Evolutionary conservation across 192 early-diverging fungal genomes (phyloP).

Genomic region (Pilobolus umbonatus): DNA sequence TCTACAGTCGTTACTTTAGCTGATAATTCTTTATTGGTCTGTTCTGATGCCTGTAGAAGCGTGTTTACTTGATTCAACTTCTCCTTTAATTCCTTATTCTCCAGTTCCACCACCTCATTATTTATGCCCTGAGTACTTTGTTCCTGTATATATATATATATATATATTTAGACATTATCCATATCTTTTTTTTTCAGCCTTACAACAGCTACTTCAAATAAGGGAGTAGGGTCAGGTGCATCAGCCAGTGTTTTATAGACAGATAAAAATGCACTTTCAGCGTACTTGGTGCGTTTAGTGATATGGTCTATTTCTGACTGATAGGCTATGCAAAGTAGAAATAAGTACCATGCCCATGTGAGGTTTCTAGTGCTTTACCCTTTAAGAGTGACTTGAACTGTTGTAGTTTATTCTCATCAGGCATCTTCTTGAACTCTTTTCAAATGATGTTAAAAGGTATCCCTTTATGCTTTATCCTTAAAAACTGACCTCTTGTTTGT

Average conservation of each 20-base stretch:
- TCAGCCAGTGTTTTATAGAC: slow-evolving; percentile 77
- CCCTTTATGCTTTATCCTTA: not conserved
- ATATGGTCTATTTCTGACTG: slow-evolving; percentile 90
- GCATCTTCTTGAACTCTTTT: slow-evolving; percentile 71
- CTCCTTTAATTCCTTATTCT: slow-evolving; percentile 54
- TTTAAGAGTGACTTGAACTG: slow-evolving; percentile 78
- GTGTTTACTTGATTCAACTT: slow-evolving; percentile 43
- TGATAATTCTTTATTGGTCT: slow-evolving; percentile 45
- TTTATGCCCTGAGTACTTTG: slow-evolving; percentile 46
- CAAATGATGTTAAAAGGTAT: not conserved
- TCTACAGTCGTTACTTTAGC: slow-evolving; percentile 57
- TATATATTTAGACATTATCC: not conserved
- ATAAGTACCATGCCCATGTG: not conserved
- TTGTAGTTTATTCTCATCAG: slow-evolving; percentile 71
- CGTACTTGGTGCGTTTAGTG: slow-evolving; percentile 76
- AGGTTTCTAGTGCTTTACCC: slow-evolving; percentile 29
- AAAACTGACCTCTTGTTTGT: slow-evolving; percentile 73
- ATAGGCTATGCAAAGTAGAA: slow-evolving; percentile 50
- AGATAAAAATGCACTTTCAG: slow-evolving; percentile 76
- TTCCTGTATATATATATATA: slow-evolving; percentile 42
- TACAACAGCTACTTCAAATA: slow-evolving; percentile 58
- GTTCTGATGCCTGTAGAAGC: slow-evolving; percentile 44
- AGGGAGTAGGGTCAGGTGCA: slow-evolving; percentile 77
- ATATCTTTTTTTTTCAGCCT: slow-evolving; percentile 2
- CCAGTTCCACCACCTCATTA: slow-evolving; percentile 39